A percentile compares a stretch with the other conserved stretches of the same genome.
Conservation (phyloP, 768 basidiomycete genomes). For the Termitomyces heimii region DNA sequence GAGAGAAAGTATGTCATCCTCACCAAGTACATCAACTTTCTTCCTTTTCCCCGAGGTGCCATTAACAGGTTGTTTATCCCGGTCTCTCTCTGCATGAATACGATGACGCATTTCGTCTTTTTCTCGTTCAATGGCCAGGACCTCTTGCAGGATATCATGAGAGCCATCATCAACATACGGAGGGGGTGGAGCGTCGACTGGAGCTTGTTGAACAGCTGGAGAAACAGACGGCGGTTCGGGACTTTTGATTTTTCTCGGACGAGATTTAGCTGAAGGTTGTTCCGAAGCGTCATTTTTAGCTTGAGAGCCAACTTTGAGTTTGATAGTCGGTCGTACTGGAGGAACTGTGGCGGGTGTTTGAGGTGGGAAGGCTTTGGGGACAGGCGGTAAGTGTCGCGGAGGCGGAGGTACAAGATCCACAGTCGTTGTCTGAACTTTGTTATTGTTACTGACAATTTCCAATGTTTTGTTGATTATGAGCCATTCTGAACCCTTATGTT, state of each 20-base stretch:
- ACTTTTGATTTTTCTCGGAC: slow-evolving; percentile 37
- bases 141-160: slow-evolving; percentile 75
- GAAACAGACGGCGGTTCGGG: slow-evolving; percentile 23
- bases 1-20: slow-evolving; percentile 60
- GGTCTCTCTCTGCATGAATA: slow-evolving; percentile 31
- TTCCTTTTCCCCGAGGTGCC: slow-evolving; percentile 52
- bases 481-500: slow-evolving; percentile 60
- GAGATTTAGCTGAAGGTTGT: slow-evolving; percentile 30
- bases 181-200: slow-evolving; percentile 56
- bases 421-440: slow-evolving; percentile 26
- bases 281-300: slow-evolving; percentile 23
- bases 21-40: slow-evolving; percentile 32
- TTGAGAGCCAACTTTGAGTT: slow-evolving; percentile 54
- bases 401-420: slow-evolving; percentile 20
- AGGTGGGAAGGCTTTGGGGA: slow-evolving; percentile 31
- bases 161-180: slow-evolving; percentile 78
- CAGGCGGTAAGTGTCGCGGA: slow-evolving; percentile 31
- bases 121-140: slow-evolving; percentile 72
- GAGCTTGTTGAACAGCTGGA: slow-evolving; percentile 22
- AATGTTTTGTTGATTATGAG: slow-evolving; percentile 79
- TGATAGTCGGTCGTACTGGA: slow-evolving; percentile 53
- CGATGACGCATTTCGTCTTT: slow-evolving; percentile 51
- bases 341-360: slow-evolving; percentile 19
- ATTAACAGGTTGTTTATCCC: slow-evolving; percentile 29
- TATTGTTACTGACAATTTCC: slow-evolving; percentile 38